These are phyloP conservation scores for Solanum hybrid DNA, from an alignment of 305 asterid species.

Conservation along the genomic window DNA sequence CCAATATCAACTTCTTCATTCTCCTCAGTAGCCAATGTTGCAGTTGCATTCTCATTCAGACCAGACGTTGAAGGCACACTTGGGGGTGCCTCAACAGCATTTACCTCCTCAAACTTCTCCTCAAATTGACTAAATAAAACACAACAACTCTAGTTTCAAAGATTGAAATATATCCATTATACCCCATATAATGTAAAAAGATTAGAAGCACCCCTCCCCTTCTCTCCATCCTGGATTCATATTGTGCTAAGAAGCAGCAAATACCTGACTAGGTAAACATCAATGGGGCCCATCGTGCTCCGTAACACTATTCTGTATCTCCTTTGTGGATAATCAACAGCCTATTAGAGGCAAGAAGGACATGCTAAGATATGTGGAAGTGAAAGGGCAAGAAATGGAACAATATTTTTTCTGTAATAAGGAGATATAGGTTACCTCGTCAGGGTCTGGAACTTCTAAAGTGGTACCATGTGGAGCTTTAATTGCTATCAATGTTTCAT, in stretches of 20 bases:
- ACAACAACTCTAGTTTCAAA: not conserved
- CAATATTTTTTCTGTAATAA: not conserved
- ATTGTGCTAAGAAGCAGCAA: not conserved
- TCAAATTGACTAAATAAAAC: slow-evolving; percentile 61
- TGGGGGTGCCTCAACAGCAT: slow-evolving; percentile 41
- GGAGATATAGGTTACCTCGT: slow-evolving; percentile 44
- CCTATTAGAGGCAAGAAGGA: slow-evolving; percentile 28
- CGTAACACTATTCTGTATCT: slow-evolving; percentile 81
- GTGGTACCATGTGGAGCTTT: slow-evolving; percentile 97
- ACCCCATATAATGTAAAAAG: not conserved
- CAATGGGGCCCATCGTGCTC: slow-evolving; percentile 94
- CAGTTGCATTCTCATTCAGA: slow-evolving; percentile 33
- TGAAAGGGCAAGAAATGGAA: not conserved
- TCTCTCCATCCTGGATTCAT: not conserved
- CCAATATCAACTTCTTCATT: slow-evolving; percentile 32
- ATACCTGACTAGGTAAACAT: slow-evolving; percentile 92
- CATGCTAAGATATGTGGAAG: not conserved
- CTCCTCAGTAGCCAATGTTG: slow-evolving; percentile 29
- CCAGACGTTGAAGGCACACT: slow-evolving; percentile 45
- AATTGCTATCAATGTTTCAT: slow-evolving; percentile 82
- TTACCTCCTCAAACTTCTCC: slow-evolving; percentile 76
- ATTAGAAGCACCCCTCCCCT: not conserved
- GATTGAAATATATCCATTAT: not conserved
- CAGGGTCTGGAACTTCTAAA: slow-evolving; percentile 93
- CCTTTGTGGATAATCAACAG: slow-evolving; percentile 87